phyloP scores from a whole-genome alignment of 352 stramenopile species.

The Blastocystis sp. region DNA sequence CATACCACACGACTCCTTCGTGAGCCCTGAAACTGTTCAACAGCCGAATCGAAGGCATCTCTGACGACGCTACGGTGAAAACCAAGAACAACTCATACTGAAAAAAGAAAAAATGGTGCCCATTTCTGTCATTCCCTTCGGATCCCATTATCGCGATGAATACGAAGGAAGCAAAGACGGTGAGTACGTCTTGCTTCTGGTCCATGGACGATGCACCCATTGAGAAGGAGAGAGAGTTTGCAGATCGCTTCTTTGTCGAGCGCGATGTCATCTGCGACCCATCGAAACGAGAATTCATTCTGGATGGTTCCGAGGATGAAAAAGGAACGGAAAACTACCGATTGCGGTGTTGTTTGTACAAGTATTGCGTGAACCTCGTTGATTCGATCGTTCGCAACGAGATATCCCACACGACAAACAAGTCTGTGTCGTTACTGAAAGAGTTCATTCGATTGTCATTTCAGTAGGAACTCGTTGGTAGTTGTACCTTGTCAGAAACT shows the following conservation, averaged over 20 bases:
- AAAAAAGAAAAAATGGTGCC: too few relatives aligned
- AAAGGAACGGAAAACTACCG: background rate
- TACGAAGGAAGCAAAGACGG: background rate
- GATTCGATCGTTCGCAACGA: background rate
- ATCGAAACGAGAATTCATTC: background rate
- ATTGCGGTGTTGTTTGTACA: slow-evolving; percentile 7
- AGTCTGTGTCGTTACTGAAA: slow-evolving; percentile 18
- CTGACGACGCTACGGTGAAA: too few relatives aligned
- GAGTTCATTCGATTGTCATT: background rate
- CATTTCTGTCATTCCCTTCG: too few relatives aligned
- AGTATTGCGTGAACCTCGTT: background rate
- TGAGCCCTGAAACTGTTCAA: slow-evolving; percentile 65
- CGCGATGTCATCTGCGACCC: background rate
- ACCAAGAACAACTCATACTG: too few relatives aligned
- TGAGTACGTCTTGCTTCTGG: slow-evolving; percentile 39
- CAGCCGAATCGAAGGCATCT: background rate
- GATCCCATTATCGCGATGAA: slow-evolving; percentile 19
- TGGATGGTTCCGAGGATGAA: background rate
- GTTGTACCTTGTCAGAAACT: background rate
- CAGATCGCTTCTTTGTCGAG: slow-evolving; percentile 6
- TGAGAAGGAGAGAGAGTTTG: background rate
- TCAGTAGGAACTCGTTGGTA: background rate
- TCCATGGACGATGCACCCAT: background rate
- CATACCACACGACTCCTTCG: slow-evolving; percentile 70
- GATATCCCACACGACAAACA: slow-evolving; percentile 15